phyloP scores from a whole-genome alignment of 768 basidiomycete genomes.

The Lepiota venenata region DNA sequence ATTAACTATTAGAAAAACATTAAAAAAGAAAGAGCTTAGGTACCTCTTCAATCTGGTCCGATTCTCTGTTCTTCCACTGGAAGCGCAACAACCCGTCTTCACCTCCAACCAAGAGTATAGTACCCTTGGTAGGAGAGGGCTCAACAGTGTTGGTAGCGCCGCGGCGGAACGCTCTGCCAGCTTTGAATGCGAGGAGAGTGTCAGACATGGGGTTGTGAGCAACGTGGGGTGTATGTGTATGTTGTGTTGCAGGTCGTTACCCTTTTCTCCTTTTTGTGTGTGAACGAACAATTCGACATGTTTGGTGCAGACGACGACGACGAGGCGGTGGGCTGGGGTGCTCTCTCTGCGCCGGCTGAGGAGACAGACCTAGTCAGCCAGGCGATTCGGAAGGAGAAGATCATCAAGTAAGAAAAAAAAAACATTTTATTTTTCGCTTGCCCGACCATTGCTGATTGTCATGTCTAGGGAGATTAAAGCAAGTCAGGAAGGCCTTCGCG shows the following conservation, averaged over 20 bases:
- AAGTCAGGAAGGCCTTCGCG: conserved; percentile 73
- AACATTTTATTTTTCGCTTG: conserved; percentile 10
- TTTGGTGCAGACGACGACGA: conserved; percentile 38
- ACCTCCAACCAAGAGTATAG: conserved; percentile 55
- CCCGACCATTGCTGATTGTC: background rate
- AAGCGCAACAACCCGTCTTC: conserved; percentile 81
- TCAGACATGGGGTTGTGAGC: conserved; percentile 26
- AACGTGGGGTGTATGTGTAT: too few relatives aligned
- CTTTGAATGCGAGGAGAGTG: conserved; percentile 55
- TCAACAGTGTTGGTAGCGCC: conserved; percentile 67
- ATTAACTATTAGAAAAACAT: conserved; percentile 12
- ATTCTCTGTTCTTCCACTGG: conserved; percentile 72
- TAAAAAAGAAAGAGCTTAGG: too few relatives aligned
- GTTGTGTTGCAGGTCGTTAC: conserved; percentile 11
- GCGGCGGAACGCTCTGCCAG: conserved; percentile 73
- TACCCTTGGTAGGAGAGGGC: conserved; percentile 67
- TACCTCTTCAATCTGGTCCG: conserved; percentile 62
- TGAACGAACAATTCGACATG: too few relatives aligned
- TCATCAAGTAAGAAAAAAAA: conserved; percentile 76
- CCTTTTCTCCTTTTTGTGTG: conserved; percentile 23
- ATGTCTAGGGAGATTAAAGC: conserved; percentile 64
- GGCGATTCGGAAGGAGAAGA: conserved; percentile 71
- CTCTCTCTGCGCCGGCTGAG: conserved; percentile 36
- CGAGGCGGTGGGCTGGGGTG: conserved; percentile 50
- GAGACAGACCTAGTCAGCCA: conserved; percentile 64